Conservation (phyloP, 129 eudicot species). For the Lactuca sativa region DNA sequence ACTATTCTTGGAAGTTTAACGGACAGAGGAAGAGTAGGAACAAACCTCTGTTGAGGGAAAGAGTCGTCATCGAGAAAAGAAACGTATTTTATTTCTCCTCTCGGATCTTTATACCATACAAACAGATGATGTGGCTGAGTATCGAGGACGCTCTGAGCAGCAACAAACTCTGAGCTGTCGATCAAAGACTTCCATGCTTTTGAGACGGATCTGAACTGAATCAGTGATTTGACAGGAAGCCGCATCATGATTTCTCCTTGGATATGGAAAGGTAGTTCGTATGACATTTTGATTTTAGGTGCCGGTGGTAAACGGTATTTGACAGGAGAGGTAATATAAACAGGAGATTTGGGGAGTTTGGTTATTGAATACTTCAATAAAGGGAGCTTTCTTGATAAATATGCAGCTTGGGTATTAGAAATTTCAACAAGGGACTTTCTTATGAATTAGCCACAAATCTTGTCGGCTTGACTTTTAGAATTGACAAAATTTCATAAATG, state of each 20-base stretch:
- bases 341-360: no score
- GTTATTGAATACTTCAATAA: no score
- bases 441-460: no score
- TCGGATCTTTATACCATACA: constrained; percentile 17
- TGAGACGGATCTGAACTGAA: constrained; percentile 38
- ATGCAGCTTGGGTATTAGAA: no score
- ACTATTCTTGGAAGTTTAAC: constrained; percentile 26
- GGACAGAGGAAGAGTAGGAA: constrained; percentile 7
- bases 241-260: constrained; percentile 38
- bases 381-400: no score
- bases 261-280: constrained; percentile 36
- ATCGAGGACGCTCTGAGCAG: constrained; percentile 11
- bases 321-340: no score
- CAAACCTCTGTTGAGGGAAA: constrained; percentile 10
- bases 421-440: no score
- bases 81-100: neutral
- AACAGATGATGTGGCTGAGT: neutral
- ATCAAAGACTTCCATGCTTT: constrained; percentile 30
- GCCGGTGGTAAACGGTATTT: neutral
- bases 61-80: constrained; percentile 16
- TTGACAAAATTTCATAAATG: no score
- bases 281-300: constrained; percentile 30
- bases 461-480: no score
- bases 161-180: constrained; percentile 33
- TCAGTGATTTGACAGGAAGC: constrained; percentile 39